Evolutionary conservation across 176 grass and related monocot genomes (phyloP).

Genomic region (Saccharum spontaneum): DNA sequence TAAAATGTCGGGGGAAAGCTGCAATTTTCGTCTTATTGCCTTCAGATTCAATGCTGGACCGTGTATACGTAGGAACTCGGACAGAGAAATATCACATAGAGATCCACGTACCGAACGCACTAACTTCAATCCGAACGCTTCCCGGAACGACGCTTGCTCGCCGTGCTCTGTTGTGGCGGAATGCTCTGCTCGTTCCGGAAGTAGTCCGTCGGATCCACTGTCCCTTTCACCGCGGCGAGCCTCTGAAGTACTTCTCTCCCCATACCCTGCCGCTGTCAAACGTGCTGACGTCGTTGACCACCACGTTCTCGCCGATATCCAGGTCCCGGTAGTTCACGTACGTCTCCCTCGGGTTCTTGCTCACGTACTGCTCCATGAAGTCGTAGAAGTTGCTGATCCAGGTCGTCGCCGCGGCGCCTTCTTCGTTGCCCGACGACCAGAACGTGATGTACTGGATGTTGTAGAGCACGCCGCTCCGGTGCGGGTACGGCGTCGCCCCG

Average conservation of each 20-base stretch:
- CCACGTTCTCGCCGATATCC: slow-evolving; percentile 48
- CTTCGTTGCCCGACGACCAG: slow-evolving; percentile 6
- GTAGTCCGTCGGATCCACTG: slow-evolving; percentile 39
- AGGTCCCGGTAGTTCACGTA: slow-evolving; percentile 61
- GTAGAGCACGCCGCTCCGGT: slow-evolving; percentile 48
- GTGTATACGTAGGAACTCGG: too few species aligned
- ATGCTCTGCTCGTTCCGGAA: slow-evolving; percentile 56
- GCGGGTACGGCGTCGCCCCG: slow-evolving; percentile 36
- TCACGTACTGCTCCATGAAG: slow-evolving; percentile 35
- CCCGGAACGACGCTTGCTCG: not conserved
- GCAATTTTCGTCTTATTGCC: too few species aligned
- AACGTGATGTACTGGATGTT: slow-evolving; percentile 48
- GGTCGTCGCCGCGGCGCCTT: not conserved
- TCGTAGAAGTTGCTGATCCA: slow-evolving; percentile 36
- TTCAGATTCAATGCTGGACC: too few species aligned
- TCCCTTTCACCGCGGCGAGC: slow-evolving; percentile 39
- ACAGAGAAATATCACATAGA: too few species aligned
- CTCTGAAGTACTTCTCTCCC: slow-evolving; percentile 47
- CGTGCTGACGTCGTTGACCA: slow-evolving; percentile 13
- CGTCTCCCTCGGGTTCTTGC: slow-evolving; percentile 38
- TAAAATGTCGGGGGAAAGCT: too few species aligned
- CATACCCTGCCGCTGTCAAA: slow-evolving; percentile 24
- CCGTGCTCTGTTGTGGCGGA: slow-evolving; percentile 27
- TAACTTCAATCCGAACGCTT: not conserved
- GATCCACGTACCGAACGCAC: too few species aligned